Base-by-base conservation (phyloP, 768 basidiomycete species). In the Mycena polygramma region DNA sequence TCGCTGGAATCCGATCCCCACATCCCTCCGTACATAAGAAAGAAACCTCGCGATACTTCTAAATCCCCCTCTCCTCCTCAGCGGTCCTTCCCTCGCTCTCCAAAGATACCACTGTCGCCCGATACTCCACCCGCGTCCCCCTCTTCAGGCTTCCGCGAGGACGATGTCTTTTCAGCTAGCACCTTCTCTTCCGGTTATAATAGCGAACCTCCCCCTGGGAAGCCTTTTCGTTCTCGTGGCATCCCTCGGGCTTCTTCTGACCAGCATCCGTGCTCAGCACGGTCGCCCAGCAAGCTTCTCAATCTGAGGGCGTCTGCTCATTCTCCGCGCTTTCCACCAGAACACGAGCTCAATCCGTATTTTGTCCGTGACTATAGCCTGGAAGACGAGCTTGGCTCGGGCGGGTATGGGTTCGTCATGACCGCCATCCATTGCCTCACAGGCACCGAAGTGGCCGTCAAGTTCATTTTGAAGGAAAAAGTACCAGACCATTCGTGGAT, bases 361-460 rank as follows among this genome's bases (percentile, higher is more conserved):
- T 95, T 95, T 74, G 88, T 88, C 57, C 82, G 80, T 49, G 76
- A 76, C 55, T 95, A 94, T 75, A 77, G 83, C 45, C 88, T 94
- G 26, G 88, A 87, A 45, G 93, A 93, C 73, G 92, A 94, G 77
- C 86, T 98, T 30, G 97, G 97, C 49, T 90, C 91, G 13, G 97
- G 97, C 52, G 96, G 96, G 20, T 98, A 96, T 77, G 96, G 96
- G 2, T 98, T 98, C 78, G 97, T 98, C 35, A 94, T 97, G 88
- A 92, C 93, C 4, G 96, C 95, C 13, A 81, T 84, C 43, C 89
- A 94, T 77, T 89, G 88, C 17, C 74, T 72, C 37, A 85, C 87
- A 54, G 85, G 85, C 0, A 79, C 83, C 66, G 93, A 96, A 77
- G 96, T 96, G 62, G 96, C 96, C 0, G 93, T 98, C 80, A 98